Evolutionary conservation across 352 stramenopile species (phyloP).

Genomic region (Globisporangium recalcitrans): DNA sequence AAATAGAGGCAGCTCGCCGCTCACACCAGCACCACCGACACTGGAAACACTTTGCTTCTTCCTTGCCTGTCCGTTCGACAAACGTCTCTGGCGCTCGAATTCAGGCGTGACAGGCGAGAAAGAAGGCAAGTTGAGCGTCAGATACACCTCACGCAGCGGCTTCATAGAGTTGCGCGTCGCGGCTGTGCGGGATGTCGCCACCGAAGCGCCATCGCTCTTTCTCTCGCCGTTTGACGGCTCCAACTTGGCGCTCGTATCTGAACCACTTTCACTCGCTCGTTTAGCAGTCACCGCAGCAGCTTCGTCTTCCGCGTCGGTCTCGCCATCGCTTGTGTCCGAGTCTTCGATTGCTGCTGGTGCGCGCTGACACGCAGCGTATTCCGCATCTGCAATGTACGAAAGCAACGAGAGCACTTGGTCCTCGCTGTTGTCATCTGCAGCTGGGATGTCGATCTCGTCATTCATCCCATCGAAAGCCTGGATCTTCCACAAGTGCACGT

Average conservation of each 20-base stretch:
- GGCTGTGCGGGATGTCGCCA: constrained; percentile 39
- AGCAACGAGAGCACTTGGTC: constrained; percentile 75
- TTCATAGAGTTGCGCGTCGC: constrained; percentile 62
- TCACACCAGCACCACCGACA: background rate
- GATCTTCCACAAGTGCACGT: constrained; percentile 81
- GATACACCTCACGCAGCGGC: constrained; percentile 53
- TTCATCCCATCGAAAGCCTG: constrained; percentile 49
- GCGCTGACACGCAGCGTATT: constrained; percentile 73
- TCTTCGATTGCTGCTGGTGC: constrained; percentile 37
- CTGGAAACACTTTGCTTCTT: constrained; percentile 13
- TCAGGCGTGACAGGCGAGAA: constrained; percentile 49
- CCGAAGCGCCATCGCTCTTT: constrained; percentile 8
- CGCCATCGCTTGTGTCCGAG: constrained; percentile 35
- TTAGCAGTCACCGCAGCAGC: background rate
- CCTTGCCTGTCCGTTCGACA: background rate
- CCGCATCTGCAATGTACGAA: constrained; percentile 80
- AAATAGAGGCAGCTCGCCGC: constrained; percentile 40
- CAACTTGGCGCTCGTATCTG: background rate
- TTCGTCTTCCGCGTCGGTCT: constrained; percentile 25
- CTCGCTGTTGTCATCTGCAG: constrained; percentile 54
- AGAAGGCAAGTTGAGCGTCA: constrained; percentile 63
- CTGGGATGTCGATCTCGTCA: constrained; percentile 51
- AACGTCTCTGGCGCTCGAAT: constrained; percentile 14
- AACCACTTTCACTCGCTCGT: background rate
- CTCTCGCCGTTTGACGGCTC: background rate